Percentiles rank a stretch among this genome's conserved stretches.
phyloP scores from a whole-genome alignment of 1,284 basidiomycete species.

The Dichomitus squalens region DNA sequence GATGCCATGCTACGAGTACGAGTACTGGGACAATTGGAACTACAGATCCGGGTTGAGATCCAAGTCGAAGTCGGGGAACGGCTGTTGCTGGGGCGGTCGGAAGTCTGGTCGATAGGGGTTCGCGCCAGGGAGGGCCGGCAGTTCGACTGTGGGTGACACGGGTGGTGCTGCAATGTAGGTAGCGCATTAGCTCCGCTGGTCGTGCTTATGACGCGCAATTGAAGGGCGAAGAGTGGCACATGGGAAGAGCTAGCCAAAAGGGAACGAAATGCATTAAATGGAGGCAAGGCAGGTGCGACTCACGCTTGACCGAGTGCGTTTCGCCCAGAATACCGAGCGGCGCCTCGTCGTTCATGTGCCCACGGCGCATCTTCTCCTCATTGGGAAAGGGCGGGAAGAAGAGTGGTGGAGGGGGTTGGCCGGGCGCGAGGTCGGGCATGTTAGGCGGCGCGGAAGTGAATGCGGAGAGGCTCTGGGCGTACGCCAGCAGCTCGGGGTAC shows the following conservation, averaged over 20 bases:
- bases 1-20: not conserved
- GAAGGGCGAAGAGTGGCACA: not conserved
- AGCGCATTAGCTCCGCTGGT: slow-evolving; percentile 4
- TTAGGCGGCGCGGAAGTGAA: slow-evolving; percentile 85
- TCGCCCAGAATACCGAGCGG: slow-evolving; percentile 76
- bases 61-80: slow-evolving; percentile 73
- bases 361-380: slow-evolving; percentile 84
- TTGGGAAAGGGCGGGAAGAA: slow-evolving; percentile 88
- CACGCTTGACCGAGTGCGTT: slow-evolving; percentile 75
- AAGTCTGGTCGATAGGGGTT: slow-evolving; percentile 73
- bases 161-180: slow-evolving; percentile 48
- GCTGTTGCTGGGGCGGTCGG: slow-evolving; percentile 55
- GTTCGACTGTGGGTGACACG: slow-evolving; percentile 54
- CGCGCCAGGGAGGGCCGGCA: slow-evolving; percentile 51
- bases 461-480: slow-evolving; percentile 77
- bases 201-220: too few relatives aligned
- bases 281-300: slow-evolving; percentile 34
- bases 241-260: not conserved
- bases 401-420: slow-evolving; percentile 69
- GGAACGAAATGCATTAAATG: not conserved
- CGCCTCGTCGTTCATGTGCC: slow-evolving; percentile 74
- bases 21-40: not conserved
- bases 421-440: slow-evolving; percentile 72
- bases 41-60: slow-evolving; percentile 79
- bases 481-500: slow-evolving; percentile 77